Conservation (phyloP, 2,329 filamentous ascomycete species). For the Mycosphaerelloides madeirae region DNA sequence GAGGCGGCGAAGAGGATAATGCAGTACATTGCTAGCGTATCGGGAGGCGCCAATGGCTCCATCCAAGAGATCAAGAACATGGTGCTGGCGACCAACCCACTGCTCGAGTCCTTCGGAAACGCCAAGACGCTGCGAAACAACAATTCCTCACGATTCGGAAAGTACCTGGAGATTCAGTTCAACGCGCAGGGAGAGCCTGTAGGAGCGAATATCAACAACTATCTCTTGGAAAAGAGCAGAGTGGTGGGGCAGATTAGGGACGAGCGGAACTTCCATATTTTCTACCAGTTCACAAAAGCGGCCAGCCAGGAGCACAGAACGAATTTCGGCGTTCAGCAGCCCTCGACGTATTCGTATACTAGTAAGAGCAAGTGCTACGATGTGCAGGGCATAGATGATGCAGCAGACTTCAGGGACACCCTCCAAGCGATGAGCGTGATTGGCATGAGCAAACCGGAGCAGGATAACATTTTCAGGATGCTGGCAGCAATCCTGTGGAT, state of each 20-base stretch:
- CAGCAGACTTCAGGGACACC: constrained; percentile 83
- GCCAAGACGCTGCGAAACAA: constrained; percentile 98
- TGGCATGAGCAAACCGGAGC: constrained; percentile 78
- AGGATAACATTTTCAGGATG: constrained; percentile 96
- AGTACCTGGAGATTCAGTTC: constrained; percentile 97
- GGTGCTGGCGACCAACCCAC: constrained; percentile 95
- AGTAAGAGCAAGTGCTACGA: constrained; percentile 92
- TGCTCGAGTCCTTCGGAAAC: constrained; percentile 96
- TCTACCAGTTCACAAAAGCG: constrained; percentile 97
- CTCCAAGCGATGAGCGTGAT: constrained; percentile 93
- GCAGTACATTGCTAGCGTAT: constrained; percentile 99
- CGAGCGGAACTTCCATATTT: constrained; percentile 98
- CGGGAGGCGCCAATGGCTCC: constrained; percentile 74
- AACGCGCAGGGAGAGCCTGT: constrained; percentile 86
- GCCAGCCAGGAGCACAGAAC: constrained; percentile 83
- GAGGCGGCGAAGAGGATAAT: constrained; percentile 98
- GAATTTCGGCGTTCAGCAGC: constrained; percentile 84
- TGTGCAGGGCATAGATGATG: constrained; percentile 88
- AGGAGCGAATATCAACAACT: constrained; percentile 97
- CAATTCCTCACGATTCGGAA: constrained; percentile 97
- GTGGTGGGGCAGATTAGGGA: constrained; percentile 93
- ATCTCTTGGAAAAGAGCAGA: constrained; percentile 88
- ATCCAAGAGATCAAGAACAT: constrained; percentile 99
- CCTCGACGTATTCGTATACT: constrained; percentile 89
- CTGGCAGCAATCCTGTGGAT: constrained; percentile 87